These are phyloP conservation scores for Coleophoma crateriformis DNA, from an alignment of 2,329 filamentous ascomycete genomes.

Conservation along the genomic window DNA sequence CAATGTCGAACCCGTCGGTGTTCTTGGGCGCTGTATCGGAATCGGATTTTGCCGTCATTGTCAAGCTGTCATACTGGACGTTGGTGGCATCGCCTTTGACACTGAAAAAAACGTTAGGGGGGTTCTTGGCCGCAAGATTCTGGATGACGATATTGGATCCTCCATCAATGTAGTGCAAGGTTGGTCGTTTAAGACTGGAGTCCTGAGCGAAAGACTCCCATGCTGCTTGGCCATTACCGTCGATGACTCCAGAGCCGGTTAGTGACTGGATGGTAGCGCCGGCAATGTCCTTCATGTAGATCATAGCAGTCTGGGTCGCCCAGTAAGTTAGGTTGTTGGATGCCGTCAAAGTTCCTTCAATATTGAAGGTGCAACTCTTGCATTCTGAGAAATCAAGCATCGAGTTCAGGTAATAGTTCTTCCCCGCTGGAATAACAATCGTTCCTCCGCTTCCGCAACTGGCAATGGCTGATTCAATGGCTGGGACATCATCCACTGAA, in stretches of 20 bases:
- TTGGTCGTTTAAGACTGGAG: slow-evolving; percentile 32
- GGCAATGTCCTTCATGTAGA: slow-evolving; percentile 31
- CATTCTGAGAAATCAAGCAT: slow-evolving; percentile 36
- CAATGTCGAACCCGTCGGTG: slow-evolving; percentile 48
- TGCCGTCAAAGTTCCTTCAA: slow-evolving; percentile 37
- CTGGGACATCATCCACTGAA: slow-evolving; percentile 35
- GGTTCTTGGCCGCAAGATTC: slow-evolving; percentile 33
- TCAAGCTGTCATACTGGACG: slow-evolving; percentile 30
- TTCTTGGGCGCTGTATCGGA: slow-evolving; percentile 38
- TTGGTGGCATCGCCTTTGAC: slow-evolving; percentile 30
- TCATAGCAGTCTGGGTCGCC: slow-evolving; percentile 33
- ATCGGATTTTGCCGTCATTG: slow-evolving; percentile 32
- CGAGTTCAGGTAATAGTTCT: slow-evolving; percentile 37
- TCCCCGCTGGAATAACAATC: slow-evolving; percentile 34
- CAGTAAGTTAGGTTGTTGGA: slow-evolving; percentile 34
- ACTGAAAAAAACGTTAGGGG: slow-evolving; percentile 39
- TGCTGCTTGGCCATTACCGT: slow-evolving; percentile 39
- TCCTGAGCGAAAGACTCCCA: slow-evolving; percentile 34
- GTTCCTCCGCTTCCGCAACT: slow-evolving; percentile 34
- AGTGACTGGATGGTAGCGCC: slow-evolving; percentile 33
- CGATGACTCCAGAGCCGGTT: slow-evolving; percentile 35
- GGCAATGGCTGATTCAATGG: slow-evolving; percentile 34
- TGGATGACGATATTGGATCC: slow-evolving; percentile 31
- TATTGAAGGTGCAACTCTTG: slow-evolving; percentile 36
- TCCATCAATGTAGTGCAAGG: slow-evolving; percentile 34